phyloP scores from a whole-genome alignment of 352 stramenopile species.

The Plasmopara viticola region DNA sequence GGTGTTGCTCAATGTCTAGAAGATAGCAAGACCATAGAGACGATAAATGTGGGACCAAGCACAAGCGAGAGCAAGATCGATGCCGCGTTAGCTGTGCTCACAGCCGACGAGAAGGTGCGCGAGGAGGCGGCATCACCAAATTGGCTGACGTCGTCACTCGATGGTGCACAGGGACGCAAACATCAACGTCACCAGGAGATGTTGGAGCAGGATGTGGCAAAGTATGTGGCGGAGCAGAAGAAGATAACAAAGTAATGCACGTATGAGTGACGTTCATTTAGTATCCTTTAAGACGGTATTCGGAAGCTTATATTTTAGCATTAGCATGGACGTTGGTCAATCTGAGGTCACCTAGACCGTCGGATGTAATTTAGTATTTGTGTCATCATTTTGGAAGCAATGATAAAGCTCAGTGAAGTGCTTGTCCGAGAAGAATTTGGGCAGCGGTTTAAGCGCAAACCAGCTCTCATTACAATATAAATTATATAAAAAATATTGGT shows the following conservation, averaged over 20 bases:
- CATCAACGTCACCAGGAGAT: conserved; percentile 43
- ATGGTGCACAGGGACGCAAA: conserved; percentile 42
- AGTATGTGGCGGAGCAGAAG: conserved; percentile 31
- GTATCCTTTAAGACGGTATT: too few species aligned
- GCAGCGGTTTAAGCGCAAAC: too few species aligned
- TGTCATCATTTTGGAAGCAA: too few species aligned
- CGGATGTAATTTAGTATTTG: too few species aligned
- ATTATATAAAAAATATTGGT: too few species aligned
- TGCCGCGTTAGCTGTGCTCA: conserved; percentile 24
- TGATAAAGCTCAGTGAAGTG: too few species aligned
- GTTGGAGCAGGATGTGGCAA: conserved; percentile 39
- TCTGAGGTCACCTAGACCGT: too few species aligned
- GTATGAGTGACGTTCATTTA: too few species aligned
- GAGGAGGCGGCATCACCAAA: conserved; percentile 6
- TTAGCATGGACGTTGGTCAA: too few species aligned
- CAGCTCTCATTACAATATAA: too few species aligned
- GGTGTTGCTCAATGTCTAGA: conserved; percentile 1
- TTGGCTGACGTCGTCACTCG: conserved; percentile 22
- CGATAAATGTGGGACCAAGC: background rate
- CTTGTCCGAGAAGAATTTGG: too few species aligned
- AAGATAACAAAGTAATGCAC: conserved; percentile 13
- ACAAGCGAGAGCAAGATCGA: conserved; percentile 35
- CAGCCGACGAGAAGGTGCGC: conserved; percentile 8
- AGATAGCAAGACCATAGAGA: conserved; percentile 6
- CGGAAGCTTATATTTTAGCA: too few species aligned